Percentiles rank a stretch among this genome's conserved stretches.
phyloP scores from a whole-genome alignment of 345 rosid species.

The Boechera divaricarpa region DNA sequence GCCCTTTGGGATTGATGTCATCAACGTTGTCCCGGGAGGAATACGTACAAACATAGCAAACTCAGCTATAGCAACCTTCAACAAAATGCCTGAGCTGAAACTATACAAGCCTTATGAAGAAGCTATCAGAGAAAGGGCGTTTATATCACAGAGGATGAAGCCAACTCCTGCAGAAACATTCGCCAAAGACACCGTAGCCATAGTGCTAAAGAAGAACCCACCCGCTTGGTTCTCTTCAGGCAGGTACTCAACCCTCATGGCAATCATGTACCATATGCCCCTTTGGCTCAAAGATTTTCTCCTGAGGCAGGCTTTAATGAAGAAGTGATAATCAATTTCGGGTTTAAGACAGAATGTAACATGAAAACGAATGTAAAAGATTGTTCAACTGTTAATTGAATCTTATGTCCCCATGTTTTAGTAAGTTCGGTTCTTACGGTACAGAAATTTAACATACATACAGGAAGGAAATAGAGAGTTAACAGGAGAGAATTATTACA shows the following conservation, averaged over 20 bases:
- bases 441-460: neutral
- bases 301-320: slow-evolving; percentile 51
- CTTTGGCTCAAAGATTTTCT: slow-evolving; percentile 63
- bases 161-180: slow-evolving; percentile 77
- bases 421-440: neutral
- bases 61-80: slow-evolving; percentile 60
- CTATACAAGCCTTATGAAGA: slow-evolving; percentile 72
- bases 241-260: slow-evolving; percentile 57
- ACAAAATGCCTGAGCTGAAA: slow-evolving; percentile 78
- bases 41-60: slow-evolving; percentile 79
- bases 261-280: slow-evolving; percentile 73
- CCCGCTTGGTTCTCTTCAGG: slow-evolving; percentile 86
- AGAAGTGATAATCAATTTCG: slow-evolving; percentile 38
- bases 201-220: slow-evolving; percentile 63
- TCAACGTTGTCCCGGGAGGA: slow-evolving; percentile 82
- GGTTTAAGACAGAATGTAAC: neutral
- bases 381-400: neutral
- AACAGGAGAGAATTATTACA: slow-evolving; percentile 33
- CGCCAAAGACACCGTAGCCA: slow-evolving; percentile 67
- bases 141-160: slow-evolving; percentile 57
- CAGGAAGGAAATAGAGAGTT: neutral
- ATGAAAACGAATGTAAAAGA: slow-evolving; percentile 16
- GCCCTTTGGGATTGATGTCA: slow-evolving; percentile 76
- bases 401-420: neutral
- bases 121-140: slow-evolving; percentile 61